A percentile compares a stretch with the other conserved stretches of the same genome.
These are phyloP conservation scores for Byssochlamys sp. DNA, from an alignment of 2,329 filamentous ascomycete species.

Conservation along the genomic window DNA sequence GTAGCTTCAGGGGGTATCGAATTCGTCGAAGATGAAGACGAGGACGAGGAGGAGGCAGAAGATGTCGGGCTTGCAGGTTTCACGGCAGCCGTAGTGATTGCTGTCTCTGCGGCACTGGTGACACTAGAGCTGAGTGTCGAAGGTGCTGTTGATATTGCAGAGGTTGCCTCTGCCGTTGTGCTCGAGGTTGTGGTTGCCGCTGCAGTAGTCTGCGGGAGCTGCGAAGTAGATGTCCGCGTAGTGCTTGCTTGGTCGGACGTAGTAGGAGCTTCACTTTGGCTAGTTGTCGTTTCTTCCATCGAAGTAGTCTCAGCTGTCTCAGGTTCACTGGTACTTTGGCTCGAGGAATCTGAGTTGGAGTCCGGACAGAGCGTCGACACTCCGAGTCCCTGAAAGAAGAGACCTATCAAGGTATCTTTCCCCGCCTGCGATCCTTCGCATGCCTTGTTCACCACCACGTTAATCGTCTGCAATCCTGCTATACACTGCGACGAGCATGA, in stretches of 20 bases:
- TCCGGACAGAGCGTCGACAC: constrained; percentile 1
- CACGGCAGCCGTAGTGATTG: not conserved
- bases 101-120: not conserved
- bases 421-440: not conserved
- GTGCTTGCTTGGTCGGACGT: not conserved
- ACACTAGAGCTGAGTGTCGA: not conserved
- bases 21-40: not conserved
- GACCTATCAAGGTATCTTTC: constrained; percentile 1
- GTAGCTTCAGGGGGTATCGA: not conserved
- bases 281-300: not conserved
- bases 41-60: not conserved
- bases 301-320: not conserved
- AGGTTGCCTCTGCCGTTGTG: not conserved
- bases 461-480: not conserved
- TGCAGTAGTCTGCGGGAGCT: not conserved
- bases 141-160: not conserved
- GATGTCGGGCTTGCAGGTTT: not conserved
- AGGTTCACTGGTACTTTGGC: not conserved
- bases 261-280: not conserved
- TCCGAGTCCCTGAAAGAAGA: constrained; percentile 1
- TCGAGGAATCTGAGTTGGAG: not conserved
- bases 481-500: constrained; percentile 1
- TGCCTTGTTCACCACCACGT: not conserved
- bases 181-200: not conserved
- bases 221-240: not conserved